A percentile compares a stretch with the other conserved stretches of the same genome.
Conservation (phyloP, 768 basidiomycete species). For the Pleurotus eryngii region DNA sequence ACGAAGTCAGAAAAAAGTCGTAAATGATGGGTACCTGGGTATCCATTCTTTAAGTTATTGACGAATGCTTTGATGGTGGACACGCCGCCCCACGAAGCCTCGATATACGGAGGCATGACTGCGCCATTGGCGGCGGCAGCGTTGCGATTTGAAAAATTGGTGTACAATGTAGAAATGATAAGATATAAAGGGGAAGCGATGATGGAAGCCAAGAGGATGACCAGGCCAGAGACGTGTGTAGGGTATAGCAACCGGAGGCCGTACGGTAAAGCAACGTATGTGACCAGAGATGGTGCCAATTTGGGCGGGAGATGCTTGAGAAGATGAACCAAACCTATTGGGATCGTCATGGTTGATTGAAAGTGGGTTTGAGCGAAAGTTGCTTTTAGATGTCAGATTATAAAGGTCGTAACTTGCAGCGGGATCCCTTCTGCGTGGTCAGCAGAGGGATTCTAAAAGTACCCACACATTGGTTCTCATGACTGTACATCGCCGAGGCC, state of each 20-base stretch:
- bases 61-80: conserved; percentile 17
- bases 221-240: neutral
- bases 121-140: conserved; percentile 30
- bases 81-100: conserved; percentile 22
- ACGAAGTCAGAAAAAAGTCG: neutral
- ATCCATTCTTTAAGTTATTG: conserved; percentile 25
- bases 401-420: neutral
- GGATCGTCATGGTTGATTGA: conserved; percentile 1
- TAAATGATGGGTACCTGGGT: conserved; percentile 25
- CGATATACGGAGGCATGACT: conserved; percentile 27
- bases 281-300: conserved; percentile 1
- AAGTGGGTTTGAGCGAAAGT: neutral
- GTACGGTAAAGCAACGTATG: neutral
- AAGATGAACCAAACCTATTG: conserved; percentile 1
- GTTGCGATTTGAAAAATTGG: conserved; percentile 17
- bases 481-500: neutral
- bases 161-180: conserved; percentile 13
- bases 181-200: conserved; percentile 11
- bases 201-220: neutral
- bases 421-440: conserved; percentile 1
- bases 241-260: neutral
- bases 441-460: too few relatives aligned
- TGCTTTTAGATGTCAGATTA: neutral
- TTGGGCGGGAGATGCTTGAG: neutral
- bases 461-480: neutral